Evolutionary conservation across 176 grass and related monocot species (phyloP), one percentile per base, ranked within the genome.

Genomic region (Oryza nivara): DNA sequence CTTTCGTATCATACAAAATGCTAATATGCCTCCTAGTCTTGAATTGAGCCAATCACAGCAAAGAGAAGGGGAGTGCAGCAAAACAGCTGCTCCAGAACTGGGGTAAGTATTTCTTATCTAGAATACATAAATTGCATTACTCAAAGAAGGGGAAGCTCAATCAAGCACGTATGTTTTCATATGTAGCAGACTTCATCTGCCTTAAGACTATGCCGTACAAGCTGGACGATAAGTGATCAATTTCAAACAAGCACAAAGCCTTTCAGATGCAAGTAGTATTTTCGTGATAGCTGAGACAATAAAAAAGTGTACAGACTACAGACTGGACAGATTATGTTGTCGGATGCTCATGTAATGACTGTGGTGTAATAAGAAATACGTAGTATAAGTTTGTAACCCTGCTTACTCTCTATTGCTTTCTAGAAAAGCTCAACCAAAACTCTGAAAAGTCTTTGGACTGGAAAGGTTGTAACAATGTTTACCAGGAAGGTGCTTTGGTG

Each of bases 151-250:
- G 66, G 2, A 79, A 60, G 28, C n/a, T 60, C 74, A 68, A 86
- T 80, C 47, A 80, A 30, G 25, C 38, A 61, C 1, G 20, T 65
- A 30, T 80, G 26, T 28, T 88, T 71, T 85, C 5, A 61, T 32
- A 74, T 88, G 52, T 84, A 86, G 83, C 83, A 93, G 83, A 80
- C 66, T 93, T 86, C 88, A 86, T 65, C 75, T 80, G 56, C 82
- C 44, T 65, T 90, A 85, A 64, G 88, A 16, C 22, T 52, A 75
- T 82, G 22, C 22, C 4, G 43, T 73, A 70, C 40, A 67, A 67
- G 65, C 14, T 74, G 64, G 38, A 35, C 34, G 60, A 41, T 1
- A 20, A 15, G 6, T 52, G 47, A 65, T 30, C 14, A 81, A 46
- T 75, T 70, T 65, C 61, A 71, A 70, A 67, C 8, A n/a, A 3